Conservation (phyloP, 805 yeast species). For the Yarrowia deformans region DNA sequence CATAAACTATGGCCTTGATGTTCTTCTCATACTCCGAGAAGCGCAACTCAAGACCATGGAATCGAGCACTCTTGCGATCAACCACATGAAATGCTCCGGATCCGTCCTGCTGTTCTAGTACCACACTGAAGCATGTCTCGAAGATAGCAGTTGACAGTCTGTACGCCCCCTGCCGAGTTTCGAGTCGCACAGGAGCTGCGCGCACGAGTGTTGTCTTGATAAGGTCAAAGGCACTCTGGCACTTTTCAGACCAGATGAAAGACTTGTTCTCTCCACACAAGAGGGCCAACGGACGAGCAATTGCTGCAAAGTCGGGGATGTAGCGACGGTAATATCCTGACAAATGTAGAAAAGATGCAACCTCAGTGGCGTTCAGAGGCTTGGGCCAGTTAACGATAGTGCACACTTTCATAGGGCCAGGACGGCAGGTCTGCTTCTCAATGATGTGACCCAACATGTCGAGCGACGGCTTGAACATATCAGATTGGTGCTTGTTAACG, state of each 20-base stretch:
- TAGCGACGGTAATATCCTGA: slow-evolving; percentile 25
- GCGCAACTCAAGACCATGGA: slow-evolving; percentile 7
- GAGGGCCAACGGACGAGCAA: slow-evolving; percentile 20
- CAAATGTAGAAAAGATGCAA: slow-evolving; percentile 5
- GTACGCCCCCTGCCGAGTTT: background rate
- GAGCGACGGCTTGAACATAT: background rate
- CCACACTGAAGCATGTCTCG: slow-evolving; percentile 4
- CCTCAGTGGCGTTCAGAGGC: background rate
- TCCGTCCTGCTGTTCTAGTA: slow-evolving; percentile 3
- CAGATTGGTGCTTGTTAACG: slow-evolving; percentile 7
- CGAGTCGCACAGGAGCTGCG: slow-evolving; percentile 4
- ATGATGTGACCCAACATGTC: slow-evolving; percentile 1
- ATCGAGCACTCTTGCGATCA: slow-evolving; percentile 19
- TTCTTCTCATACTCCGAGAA: slow-evolving; percentile 22
- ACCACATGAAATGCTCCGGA: slow-evolving; percentile 13
- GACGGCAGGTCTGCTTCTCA: background rate
- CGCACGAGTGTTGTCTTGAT: slow-evolving; percentile 6
- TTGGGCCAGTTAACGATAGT: slow-evolving; percentile 3
- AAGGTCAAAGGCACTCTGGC: slow-evolving; percentile 14
- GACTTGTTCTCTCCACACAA: slow-evolving; percentile 4
- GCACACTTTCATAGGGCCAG: background rate
- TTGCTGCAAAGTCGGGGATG: slow-evolving; percentile 14
- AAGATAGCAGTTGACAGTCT: slow-evolving; percentile 1
- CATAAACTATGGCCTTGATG: slow-evolving; percentile 16
- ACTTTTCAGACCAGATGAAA: slow-evolving; percentile 4